Evolutionary conservation across 2,329 filamentous ascomycete genomes (phyloP).

Genomic region (Microcyclospora tardicrescens): DNA sequence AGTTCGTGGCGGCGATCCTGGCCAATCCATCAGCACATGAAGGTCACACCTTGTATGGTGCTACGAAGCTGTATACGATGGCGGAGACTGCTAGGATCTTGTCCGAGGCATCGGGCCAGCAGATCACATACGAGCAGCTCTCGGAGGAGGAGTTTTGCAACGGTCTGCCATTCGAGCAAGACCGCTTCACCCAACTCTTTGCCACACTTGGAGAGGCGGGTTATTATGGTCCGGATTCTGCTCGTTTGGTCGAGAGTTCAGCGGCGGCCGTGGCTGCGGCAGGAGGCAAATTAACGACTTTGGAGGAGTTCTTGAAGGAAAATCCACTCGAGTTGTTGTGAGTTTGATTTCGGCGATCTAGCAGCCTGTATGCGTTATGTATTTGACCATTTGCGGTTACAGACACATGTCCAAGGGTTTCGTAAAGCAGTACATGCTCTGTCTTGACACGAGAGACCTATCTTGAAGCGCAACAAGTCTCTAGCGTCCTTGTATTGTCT

Average conservation of each 20-base stretch:
- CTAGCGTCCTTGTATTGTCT: too few relatives aligned
- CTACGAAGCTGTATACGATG: slow-evolving; percentile 7
- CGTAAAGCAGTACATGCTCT: too few relatives aligned
- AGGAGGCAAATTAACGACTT: slow-evolving; percentile 21
- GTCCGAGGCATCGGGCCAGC: slow-evolving; percentile 7
- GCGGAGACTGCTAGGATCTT: slow-evolving; percentile 8
- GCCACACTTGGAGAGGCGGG: slow-evolving; percentile 22
- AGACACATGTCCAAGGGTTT: too few relatives aligned
- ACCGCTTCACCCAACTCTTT: slow-evolving; percentile 4
- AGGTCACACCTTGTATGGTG: slow-evolving; percentile 9
- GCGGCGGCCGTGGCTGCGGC: slow-evolving; percentile 5
- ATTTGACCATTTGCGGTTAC: too few relatives aligned
- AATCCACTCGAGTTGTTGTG: slow-evolving; percentile 10
- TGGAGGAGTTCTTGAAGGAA: slow-evolving; percentile 26
- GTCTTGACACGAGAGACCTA: too few relatives aligned
- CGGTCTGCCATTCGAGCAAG: slow-evolving; percentile 1
- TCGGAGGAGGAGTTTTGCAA: slow-evolving; percentile 5
- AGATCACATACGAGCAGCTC: slow-evolving; percentile 7
- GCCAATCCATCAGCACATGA: slow-evolving; percentile 6
- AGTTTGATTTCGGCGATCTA: background rate
- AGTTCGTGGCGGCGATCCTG: slow-evolving; percentile 12
- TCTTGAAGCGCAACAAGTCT: too few relatives aligned
- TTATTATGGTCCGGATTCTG: slow-evolving; percentile 25
- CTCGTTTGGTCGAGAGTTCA: slow-evolving; percentile 22
- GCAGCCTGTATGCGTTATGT: too few relatives aligned